Base-by-base conservation (phyloP, 2,329 filamentous ascomycete genomes). In the Claviceps sp. region DNA sequence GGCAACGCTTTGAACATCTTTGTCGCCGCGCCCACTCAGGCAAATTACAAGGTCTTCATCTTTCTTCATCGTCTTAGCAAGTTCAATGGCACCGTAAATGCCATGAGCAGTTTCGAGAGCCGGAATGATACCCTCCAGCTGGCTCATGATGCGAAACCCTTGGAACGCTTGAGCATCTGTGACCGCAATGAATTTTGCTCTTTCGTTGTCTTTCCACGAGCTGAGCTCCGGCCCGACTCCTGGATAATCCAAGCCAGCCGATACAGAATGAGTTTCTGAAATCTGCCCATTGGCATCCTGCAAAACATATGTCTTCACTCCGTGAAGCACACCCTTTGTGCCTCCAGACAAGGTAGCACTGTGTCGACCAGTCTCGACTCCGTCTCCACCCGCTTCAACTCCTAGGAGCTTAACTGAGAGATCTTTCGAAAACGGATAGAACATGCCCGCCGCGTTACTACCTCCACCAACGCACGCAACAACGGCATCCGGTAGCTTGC, bases 1-100 rank as follows among this genome's bases (percentile, higher is more conserved):
- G 0, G 93, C 93, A 49, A 98, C 91, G 62, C 88, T 95, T 79
- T 98, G 90, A 54, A 98, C 93, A 65, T 98, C 93, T 81, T 98
- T 98, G 70, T 98, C 93, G 56, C 93, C 93, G 60, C 93, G 77
- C 8, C 93, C 93, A 64, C 87, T 94, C 40, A 98, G 68, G 70
- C 91, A 97, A 56, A 98, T 90, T 54, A 98, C 91, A 30, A 98
- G 72, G 63, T 97, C 89, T 71, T 96, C 73, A 50, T 80, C 89
- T 72, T 89, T 87, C 59, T 78, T 77, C 88, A 96, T 90, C 53
- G 84, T 88, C 81, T 95, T 96, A 55, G 91, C 91, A 54, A 97
- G 71, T 71, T 97, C 81, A 54, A 97, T 73, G 11, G 87, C 90
- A 14, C 90, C 93, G 61, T 78, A 96, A 62, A 98, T 82, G 24